Evolutionary conservation across 345 rosid genomes (phyloP), one percentile per base, ranked within the genome.

Genomic region (Ceriops zippeliana): DNA sequence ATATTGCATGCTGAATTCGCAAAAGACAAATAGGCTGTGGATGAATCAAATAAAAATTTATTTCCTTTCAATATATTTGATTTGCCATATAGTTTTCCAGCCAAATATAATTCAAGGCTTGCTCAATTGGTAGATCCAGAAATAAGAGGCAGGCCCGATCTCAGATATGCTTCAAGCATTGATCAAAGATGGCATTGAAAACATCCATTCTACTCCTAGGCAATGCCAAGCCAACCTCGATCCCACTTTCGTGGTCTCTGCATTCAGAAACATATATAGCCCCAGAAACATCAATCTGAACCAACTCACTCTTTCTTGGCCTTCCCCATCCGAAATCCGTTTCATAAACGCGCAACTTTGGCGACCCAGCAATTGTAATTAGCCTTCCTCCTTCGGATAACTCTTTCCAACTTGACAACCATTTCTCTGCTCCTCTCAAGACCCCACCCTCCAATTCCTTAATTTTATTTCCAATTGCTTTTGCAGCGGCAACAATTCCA

Each of bases 251-350:
- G 22, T 68, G 83, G 34, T 79, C 73, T 63, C 73, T 57, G 2
- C 76, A 53, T 49, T 77, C 79, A 0, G 26, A 54, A 8, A 80
- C 3, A 9, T 68, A 58, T 15, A 85, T 32, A 0, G 73, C 58
- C 1, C 67, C 66, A 1, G 27, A 32, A 4, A n/a, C 54, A 52
- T 83, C 82, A 1, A 79, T 67, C 1, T 82, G 79, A 35, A 69
- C 76, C 20, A 66, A 21, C 63, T 73, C 77, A 15, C 60, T 63
- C 70, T 75, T 84, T 38, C 11, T 73, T 0, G 79, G 82, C 67
- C 64, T 81, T 0, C 87, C 87, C 87, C 85, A 81, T 6, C 81
- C 83, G 22, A 84, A 84, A 69, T 84, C 81, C 3, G 69, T 52
- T 1, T 70, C 82, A 5, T 79, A 84, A 8, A 63, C 74, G 4